A percentile compares a stretch with the other conserved stretches of the same genome.
Conservation (phyloP, 805 yeast genomes). For the Kodamaea leandrae region DNA sequence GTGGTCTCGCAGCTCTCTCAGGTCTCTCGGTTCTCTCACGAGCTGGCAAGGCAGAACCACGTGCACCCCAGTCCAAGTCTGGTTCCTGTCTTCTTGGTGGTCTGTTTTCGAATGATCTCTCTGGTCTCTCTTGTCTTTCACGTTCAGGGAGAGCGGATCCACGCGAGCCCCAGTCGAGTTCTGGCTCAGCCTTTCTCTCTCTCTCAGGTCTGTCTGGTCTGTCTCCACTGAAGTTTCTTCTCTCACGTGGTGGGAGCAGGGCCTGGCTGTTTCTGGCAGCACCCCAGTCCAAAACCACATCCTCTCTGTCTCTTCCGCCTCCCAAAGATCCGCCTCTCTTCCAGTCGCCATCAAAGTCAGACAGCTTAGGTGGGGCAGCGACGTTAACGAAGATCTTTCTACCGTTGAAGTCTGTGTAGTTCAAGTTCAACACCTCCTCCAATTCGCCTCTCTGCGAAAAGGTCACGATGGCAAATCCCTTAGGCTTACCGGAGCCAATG, state of each 20-base stretch:
- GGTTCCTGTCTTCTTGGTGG: slow-evolving; percentile 48
- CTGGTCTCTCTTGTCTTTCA: slow-evolving; percentile 25
- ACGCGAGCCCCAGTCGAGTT: slow-evolving; percentile 61
- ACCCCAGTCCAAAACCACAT: slow-evolving; percentile 49
- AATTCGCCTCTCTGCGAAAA: slow-evolving; percentile 45
- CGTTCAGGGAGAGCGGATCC: slow-evolving; percentile 18
- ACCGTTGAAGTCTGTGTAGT: slow-evolving; percentile 44
- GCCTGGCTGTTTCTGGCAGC: slow-evolving; percentile 30
- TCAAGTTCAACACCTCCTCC: slow-evolving; percentile 50
- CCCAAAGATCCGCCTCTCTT: slow-evolving; percentile 13
- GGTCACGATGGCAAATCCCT: slow-evolving; percentile 55
- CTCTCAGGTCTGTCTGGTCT: slow-evolving; percentile 18
- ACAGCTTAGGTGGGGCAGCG: slow-evolving; percentile 54
- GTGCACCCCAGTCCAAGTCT: slow-evolving; percentile 61
- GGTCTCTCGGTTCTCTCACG: slow-evolving; percentile 37
- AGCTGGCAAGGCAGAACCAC: slow-evolving; percentile 33
- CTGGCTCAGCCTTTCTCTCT: slow-evolving; percentile 49
- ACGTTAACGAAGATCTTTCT: slow-evolving; percentile 54
- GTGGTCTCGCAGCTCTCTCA: slow-evolving; percentile 21
- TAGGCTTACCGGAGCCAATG: slow-evolving; percentile 56
- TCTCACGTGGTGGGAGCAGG: slow-evolving; percentile 29
- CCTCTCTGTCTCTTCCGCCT: slow-evolving; percentile 24
- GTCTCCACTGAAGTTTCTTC: slow-evolving; percentile 17
- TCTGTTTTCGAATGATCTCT: slow-evolving; percentile 19
- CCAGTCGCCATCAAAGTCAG: slow-evolving; percentile 48